phyloP scores from a whole-genome alignment of 208 protist genomes.

The Trypanosoma lewisi region DNA sequence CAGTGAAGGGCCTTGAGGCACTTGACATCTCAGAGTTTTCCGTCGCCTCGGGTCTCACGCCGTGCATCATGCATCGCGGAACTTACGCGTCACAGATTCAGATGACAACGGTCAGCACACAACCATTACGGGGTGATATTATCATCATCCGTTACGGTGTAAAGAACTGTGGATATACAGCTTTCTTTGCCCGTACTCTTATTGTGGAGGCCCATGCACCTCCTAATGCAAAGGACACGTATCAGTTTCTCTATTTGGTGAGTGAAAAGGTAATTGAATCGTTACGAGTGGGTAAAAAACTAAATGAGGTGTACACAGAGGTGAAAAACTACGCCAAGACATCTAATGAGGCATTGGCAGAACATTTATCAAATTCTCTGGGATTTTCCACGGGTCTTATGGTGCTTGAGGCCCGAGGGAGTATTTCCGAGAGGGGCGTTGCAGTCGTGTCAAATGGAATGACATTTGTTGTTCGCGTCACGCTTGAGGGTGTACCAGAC shows the following conservation, averaged over 20 bases:
- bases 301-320: conserved; percentile 61
- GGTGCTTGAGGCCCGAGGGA: conserved; percentile 75
- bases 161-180: conserved; percentile 75
- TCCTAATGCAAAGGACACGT: conserved; percentile 55
- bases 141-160: conserved; percentile 77
- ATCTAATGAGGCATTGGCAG: conserved; percentile 44
- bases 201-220: conserved; percentile 70
- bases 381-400: conserved; percentile 85
- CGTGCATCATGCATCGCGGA: conserved; percentile 72
- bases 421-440: conserved; percentile 78
- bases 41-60: conserved; percentile 59
- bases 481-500: conserved; percentile 56
- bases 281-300: conserved; percentile 47
- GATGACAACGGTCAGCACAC: conserved; percentile 36
- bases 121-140: conserved; percentile 58
- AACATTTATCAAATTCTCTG: conserved; percentile 52
- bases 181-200: conserved; percentile 79
- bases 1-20: conserved; percentile 67
- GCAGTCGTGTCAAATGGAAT: conserved; percentile 64
- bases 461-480: conserved; percentile 82
- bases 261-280: conserved; percentile 65
- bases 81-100: conserved; percentile 69
- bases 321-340: conserved; percentile 48
- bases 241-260: conserved; percentile 74
- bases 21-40: conserved; percentile 63